phyloP scores from a whole-genome alignment of 2,329 filamentous ascomycete species.

The Pseudocercospora fuligena region DNA sequence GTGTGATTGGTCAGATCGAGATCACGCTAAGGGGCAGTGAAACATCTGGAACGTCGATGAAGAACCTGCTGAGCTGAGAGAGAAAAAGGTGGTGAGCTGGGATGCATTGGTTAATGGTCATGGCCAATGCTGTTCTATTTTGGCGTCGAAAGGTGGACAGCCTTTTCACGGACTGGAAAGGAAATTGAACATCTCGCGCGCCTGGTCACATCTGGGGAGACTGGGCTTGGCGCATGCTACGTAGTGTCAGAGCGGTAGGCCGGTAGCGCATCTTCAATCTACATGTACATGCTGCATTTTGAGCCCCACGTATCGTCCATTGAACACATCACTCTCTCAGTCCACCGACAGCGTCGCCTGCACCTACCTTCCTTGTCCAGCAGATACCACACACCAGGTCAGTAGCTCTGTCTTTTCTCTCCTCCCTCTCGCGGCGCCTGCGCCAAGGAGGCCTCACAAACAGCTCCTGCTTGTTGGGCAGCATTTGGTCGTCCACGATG shows the following conservation, averaged over 20 bases:
- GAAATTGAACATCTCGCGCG: background rate
- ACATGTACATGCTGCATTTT: constrained; percentile 3
- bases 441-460: constrained; percentile 7
- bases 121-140: background rate
- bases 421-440: background rate
- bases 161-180: background rate
- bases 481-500: background rate
- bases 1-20: background rate
- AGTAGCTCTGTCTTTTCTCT: background rate
- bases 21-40: background rate
- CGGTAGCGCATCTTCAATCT: background rate
- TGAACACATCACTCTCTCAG: constrained; percentile 5
- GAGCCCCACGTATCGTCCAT: constrained; percentile 5
- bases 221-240: background rate
- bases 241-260: background rate
- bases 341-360: constrained; percentile 3
- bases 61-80: background rate
- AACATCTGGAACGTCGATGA: background rate
- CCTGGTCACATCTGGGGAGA: too few species aligned
- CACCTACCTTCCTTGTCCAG: background rate
- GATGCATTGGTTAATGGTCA: background rate
- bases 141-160: background rate
- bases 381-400: constrained; percentile 5
- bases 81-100: background rate
- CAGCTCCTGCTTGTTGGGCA: constrained; percentile 2